A percentile compares a stretch with the other conserved stretches of the same genome.
phyloP scores from a whole-genome alignment of 305 asterid genomes.

The Andrographis paniculata region DNA sequence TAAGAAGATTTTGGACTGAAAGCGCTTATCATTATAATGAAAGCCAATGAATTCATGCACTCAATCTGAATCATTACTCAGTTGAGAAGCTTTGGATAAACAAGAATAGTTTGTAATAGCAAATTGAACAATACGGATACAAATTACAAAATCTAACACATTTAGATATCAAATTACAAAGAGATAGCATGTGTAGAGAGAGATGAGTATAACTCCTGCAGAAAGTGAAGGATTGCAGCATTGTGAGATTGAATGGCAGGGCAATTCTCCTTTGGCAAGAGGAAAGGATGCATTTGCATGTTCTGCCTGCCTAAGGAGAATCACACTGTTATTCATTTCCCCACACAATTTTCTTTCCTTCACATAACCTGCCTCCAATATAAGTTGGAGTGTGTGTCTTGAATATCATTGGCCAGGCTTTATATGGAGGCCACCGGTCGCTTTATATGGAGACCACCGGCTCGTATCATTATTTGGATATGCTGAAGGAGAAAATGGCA shows the following conservation, averaged over 20 bases:
- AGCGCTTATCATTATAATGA: no score
- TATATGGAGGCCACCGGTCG: constrained; percentile 19
- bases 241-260: constrained; percentile 50
- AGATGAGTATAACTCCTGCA: background rate
- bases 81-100: no score
- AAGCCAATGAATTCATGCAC: no score
- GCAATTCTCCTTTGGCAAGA: constrained; percentile 43
- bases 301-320: constrained; percentile 43
- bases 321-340: constrained; percentile 42
- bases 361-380: constrained; percentile 5
- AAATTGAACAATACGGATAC: no score
- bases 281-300: constrained; percentile 39
- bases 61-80: no score
- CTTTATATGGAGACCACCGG: constrained; percentile 21
- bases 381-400: constrained; percentile 9
- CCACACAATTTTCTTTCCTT: constrained; percentile 21
- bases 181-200: background rate
- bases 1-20: no score
- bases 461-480: constrained; percentile 31
- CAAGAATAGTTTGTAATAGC: no score
- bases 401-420: constrained; percentile 14
- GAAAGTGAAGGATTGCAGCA: constrained; percentile 14
- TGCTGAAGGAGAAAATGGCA: constrained; percentile 32
- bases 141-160: no score
- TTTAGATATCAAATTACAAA: no score